phyloP scores from a whole-genome alignment of 2,329 filamentous ascomycete species.

The Sporothrix schenckii region DNA sequence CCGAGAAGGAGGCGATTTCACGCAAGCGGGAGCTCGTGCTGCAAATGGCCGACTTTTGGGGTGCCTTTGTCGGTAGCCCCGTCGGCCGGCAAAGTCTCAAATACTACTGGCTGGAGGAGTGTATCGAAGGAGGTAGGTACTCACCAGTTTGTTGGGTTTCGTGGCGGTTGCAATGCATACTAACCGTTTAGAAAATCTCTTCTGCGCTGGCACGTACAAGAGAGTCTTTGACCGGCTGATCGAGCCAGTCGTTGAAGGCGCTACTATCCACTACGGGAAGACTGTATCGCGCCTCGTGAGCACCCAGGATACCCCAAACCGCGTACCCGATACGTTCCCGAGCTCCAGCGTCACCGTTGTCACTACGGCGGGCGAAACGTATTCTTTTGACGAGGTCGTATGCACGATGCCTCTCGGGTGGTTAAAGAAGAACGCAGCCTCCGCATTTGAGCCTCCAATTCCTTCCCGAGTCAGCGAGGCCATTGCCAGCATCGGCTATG shows the following conservation, averaged over 20 bases:
- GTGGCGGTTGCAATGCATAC: neutral
- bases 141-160: neutral
- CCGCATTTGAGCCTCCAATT: conserved; percentile 63
- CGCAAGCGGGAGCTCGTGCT: conserved; percentile 47
- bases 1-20: conserved; percentile 33
- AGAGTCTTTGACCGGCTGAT: conserved; percentile 62
- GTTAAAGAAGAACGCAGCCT: conserved; percentile 61
- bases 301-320: conserved; percentile 36
- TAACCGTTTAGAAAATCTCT: conserved; percentile 56
- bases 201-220: conserved; percentile 62
- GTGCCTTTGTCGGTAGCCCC: conserved; percentile 69
- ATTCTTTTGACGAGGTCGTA: conserved; percentile 68
- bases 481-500: conserved; percentile 68
- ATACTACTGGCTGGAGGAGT: conserved; percentile 79
- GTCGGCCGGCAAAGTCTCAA: conserved; percentile 68
- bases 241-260: conserved; percentile 57
- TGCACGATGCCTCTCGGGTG: conserved; percentile 70
- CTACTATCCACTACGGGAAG: conserved; percentile 57
- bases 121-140: conserved; percentile 66
- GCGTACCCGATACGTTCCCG: conserved; percentile 23
- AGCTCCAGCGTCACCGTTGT: conserved; percentile 49
- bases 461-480: conserved; percentile 61
- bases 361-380: conserved; percentile 49
- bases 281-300: conserved; percentile 51
- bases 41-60: conserved; percentile 67